phyloP scores from a whole-genome alignment of 352 stramenopile species.

The Thraustochytrium aureum region DNA sequence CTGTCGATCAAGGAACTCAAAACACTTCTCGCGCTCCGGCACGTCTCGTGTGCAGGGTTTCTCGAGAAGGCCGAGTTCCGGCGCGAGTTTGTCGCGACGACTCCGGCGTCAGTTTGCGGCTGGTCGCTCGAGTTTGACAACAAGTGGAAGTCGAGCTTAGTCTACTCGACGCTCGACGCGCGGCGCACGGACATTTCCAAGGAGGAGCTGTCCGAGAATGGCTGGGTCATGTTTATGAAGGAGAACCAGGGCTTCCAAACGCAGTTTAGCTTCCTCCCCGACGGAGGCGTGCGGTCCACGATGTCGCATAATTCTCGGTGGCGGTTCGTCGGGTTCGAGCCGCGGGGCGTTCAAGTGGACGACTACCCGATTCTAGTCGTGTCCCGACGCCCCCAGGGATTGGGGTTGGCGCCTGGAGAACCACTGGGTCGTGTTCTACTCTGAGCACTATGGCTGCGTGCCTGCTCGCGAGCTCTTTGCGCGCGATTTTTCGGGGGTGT shows the following conservation, averaged over 20 bases:
- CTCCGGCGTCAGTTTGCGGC: not conserved
- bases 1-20: constrained; percentile 5
- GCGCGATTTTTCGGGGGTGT: too few species aligned
- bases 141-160: constrained; percentile 41
- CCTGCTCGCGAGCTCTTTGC: not conserved
- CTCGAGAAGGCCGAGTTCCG: constrained; percentile 32
- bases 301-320: constrained; percentile 8
- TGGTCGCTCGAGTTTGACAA: constrained; percentile 12
- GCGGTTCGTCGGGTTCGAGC: not conserved
- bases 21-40: not conserved
- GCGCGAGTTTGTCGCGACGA: not conserved
- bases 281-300: not conserved
- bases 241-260: not conserved
- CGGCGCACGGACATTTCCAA: constrained; percentile 14
- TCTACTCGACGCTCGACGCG: not conserved
- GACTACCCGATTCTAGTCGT: not conserved
- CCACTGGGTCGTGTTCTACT: constrained; percentile 20
- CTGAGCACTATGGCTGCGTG: not conserved
- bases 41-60: not conserved
- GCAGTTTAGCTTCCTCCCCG: constrained; percentile 5
- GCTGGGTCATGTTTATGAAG: constrained; percentile 30
- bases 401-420: constrained; percentile 41
- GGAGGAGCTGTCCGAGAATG: constrained; percentile 2
- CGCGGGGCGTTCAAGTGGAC: constrained; percentile 2
- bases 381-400: not conserved